Percentiles rank a stretch among this genome's conserved stretches.
These are phyloP conservation scores for Rhizodiscina lignyota DNA, from an alignment of 495 filamentous ascomycete species.

Conservation along the genomic window DNA sequence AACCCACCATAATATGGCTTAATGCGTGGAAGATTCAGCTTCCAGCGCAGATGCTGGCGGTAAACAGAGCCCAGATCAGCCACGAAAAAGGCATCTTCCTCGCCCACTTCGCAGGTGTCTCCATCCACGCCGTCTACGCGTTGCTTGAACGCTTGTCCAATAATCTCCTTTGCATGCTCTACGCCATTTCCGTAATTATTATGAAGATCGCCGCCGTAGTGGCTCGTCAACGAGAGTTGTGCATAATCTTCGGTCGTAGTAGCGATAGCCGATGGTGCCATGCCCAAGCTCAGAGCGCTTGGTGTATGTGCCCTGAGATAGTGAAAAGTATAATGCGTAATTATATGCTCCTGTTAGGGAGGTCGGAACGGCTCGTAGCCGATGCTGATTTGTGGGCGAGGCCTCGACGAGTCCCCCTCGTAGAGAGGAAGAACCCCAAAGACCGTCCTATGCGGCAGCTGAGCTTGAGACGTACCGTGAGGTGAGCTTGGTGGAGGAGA, in stretches of 20 bases:
- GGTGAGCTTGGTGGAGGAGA: constrained; percentile 31
- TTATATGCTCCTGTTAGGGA: constrained; percentile 48
- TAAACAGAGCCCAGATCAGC: constrained; percentile 97
- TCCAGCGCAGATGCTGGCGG: constrained; percentile 96
- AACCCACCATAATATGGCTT: constrained; percentile 87
- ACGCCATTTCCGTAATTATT: constrained; percentile 12
- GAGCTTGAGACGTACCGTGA: constrained; percentile 39
- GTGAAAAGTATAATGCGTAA: constrained; percentile 8
- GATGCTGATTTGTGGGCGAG: constrained; percentile 59
- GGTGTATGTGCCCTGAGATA: constrained; percentile 11
- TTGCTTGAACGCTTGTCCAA: constrained; percentile 63
- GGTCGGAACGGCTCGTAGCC: constrained; percentile 79
- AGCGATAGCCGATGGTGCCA: constrained; percentile 49
- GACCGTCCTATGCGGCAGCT: constrained; percentile 99
- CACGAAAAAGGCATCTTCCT: constrained; percentile 95
- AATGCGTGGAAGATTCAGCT: constrained; percentile 78
- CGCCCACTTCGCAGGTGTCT: constrained; percentile 71
- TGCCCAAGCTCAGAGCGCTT: constrained; percentile 29
- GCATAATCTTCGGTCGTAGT: not conserved
- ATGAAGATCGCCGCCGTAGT: constrained; percentile 4
- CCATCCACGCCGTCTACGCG: constrained; percentile 69
- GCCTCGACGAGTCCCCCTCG: constrained; percentile 87
- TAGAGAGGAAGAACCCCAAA: constrained; percentile 90
- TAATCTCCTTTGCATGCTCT: constrained; percentile 28
- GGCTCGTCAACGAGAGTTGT: not conserved